Evolutionary conservation across 345 rosid genomes (phyloP).

Genomic region (Lepidium aucheri): DNA sequence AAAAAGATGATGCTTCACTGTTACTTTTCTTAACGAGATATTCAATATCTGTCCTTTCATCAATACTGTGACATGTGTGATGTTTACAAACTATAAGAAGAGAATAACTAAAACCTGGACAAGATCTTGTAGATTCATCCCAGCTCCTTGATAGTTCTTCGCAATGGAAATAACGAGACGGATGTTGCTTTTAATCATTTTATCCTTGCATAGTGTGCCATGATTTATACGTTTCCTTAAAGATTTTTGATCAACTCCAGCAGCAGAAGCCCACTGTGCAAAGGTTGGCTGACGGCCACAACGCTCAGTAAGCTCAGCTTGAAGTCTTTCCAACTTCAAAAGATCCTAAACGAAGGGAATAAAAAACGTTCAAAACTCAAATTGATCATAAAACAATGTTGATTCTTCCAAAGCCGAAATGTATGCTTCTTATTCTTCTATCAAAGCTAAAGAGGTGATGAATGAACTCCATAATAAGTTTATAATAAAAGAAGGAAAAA

Average conservation of each 20-base stretch:
- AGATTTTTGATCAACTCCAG: slow-evolving; percentile 66
- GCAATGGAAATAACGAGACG: slow-evolving; percentile 97
- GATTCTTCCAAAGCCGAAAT: neutral
- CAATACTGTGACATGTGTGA: neutral
- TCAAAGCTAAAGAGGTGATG: neutral
- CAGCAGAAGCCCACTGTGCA: slow-evolving; percentile 91
- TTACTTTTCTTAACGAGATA: neutral
- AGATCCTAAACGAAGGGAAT: slow-evolving; percentile 48
- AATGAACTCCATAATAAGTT: no score
- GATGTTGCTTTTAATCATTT: slow-evolving; percentile 87
- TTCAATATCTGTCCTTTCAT: neutral
- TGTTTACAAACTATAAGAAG: neutral
- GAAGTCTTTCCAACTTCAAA: slow-evolving; percentile 76
- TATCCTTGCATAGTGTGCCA: slow-evolving; percentile 76
- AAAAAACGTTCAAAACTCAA: neutral
- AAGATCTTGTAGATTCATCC: slow-evolving; percentile 92
- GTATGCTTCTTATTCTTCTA: neutral
- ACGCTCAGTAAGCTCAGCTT: slow-evolving; percentile 59
- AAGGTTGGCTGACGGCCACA: slow-evolving; percentile 67
- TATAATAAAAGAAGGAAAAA: neutral
- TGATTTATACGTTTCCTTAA: slow-evolving; percentile 61
- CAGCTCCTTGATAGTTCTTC: slow-evolving; percentile 80
- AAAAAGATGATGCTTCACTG: neutral
- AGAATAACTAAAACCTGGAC: slow-evolving; percentile 55
- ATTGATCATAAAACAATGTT: neutral